phyloP scores from a whole-genome alignment of 164 flowering plant species.

The Piper betle region DNA sequence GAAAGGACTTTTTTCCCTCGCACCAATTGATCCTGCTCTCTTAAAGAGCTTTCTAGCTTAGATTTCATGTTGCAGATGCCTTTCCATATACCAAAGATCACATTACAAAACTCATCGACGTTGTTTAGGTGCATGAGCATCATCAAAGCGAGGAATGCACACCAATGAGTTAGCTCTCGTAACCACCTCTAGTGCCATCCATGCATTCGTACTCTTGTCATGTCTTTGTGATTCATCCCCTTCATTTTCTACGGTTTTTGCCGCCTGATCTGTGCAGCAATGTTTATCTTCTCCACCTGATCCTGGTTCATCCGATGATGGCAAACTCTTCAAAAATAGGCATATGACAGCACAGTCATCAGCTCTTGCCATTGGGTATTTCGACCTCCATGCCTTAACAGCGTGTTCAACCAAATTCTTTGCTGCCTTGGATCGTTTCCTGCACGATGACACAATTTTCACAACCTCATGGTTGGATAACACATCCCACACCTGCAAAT shows the following conservation, averaged over 20 bases:
- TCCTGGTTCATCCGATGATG: neutral
- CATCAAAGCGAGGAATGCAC: conserved; percentile 16
- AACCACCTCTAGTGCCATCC: conserved; percentile 20
- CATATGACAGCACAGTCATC: conserved; percentile 9
- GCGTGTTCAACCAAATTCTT: conserved; percentile 1
- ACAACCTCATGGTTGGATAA: conserved; percentile 7
- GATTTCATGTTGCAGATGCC: too few relatives aligned
- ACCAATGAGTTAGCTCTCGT: conserved; percentile 15
- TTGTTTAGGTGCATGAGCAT: too few relatives aligned
- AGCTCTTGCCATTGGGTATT: conserved; percentile 2
- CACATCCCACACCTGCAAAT: conserved; percentile 7
- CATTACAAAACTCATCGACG: too few relatives aligned
- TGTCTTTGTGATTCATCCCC: neutral
- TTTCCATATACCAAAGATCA: too few relatives aligned
- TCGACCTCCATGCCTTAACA: conserved; percentile 5
- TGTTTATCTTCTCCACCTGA: too few relatives aligned
- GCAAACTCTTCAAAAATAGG: conserved; percentile 1
- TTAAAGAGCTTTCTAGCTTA: too few relatives aligned
- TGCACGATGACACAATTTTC: conserved; percentile 4
- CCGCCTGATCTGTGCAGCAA: neutral
- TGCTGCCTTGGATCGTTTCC: conserved; percentile 2
- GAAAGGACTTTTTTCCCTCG: too few relatives aligned
- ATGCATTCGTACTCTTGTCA: conserved; percentile 10
- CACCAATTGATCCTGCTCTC: too few relatives aligned
- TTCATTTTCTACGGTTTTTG: neutral